Evolutionary conservation across 371 early-diverging fungal species (phyloP).

Genomic region (Actinomortierella wolfii): DNA sequence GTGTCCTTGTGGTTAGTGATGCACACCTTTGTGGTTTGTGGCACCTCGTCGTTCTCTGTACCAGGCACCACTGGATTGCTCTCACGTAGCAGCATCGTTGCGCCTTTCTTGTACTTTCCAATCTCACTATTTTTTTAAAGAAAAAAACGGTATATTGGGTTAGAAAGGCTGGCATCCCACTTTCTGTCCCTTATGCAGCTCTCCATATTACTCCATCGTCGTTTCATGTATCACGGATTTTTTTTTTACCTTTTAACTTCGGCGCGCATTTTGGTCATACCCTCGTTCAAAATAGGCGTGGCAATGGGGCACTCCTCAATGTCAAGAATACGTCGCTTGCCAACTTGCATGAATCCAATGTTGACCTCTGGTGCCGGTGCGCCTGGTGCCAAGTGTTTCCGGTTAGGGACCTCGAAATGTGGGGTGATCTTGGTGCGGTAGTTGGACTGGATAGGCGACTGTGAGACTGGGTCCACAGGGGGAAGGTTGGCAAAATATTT

Average conservation of each 20-base stretch:
- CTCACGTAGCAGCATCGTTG: conserved; percentile 60
- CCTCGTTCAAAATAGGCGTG: conserved; percentile 58
- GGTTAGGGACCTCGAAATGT: conserved; percentile 55
- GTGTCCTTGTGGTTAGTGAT: conserved; percentile 45
- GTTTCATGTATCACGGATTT: neutral
- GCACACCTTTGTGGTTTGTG: conserved; percentile 30
- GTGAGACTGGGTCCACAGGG: conserved; percentile 36
- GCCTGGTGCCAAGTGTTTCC: conserved; percentile 49
- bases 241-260: conserved; percentile 32
- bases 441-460: conserved; percentile 55
- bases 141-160: neutral
- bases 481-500: conserved; percentile 43
- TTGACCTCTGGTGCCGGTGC: conserved; percentile 24
- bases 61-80: conserved; percentile 48
- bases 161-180: neutral
- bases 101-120: conserved; percentile 54
- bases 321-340: conserved; percentile 60
- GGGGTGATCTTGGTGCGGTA: conserved; percentile 72
- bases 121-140: conserved; percentile 41
- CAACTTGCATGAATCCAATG: conserved; percentile 62
- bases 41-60: conserved; percentile 24
- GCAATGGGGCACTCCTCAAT: conserved; percentile 68
- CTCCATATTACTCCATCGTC: no score
- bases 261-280: conserved; percentile 41
- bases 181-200: conserved; percentile 4